Evolutionary conservation across 2,329 filamentous ascomycete species (phyloP).

Genomic region (Metarhizium humberi): DNA sequence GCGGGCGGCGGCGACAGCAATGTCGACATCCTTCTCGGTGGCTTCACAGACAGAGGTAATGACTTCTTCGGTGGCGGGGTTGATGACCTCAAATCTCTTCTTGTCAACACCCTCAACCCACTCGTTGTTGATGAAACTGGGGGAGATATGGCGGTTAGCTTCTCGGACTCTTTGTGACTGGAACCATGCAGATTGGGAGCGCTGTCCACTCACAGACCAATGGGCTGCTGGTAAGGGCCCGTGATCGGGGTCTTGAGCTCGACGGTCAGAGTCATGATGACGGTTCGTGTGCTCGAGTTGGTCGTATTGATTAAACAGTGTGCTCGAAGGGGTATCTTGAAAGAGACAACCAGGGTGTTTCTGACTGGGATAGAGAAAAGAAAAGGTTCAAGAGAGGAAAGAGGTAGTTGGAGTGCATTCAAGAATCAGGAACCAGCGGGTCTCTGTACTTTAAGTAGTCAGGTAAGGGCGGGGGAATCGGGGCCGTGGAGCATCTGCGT

Average conservation of each 20-base stretch:
- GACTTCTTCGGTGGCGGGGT: conserved; percentile 75
- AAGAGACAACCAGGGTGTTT: not conserved
- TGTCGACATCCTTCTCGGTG: conserved; percentile 74
- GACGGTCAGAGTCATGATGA: conserved; percentile 39
- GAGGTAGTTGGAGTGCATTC: not conserved
- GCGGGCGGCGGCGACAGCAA: conserved; percentile 77
- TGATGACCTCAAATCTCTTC: conserved; percentile 87
- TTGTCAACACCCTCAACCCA: conserved; percentile 72
- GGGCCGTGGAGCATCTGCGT: not conserved
- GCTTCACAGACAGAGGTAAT: conserved; percentile 78
- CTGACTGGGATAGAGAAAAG: not conserved
- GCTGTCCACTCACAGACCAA: conserved; percentile 43
- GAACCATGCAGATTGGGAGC: not conserved
- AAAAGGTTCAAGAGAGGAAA: not conserved
- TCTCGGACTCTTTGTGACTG: not conserved
- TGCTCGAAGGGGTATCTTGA: not conserved
- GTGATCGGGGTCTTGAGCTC: conserved; percentile 61
- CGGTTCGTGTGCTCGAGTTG: not conserved
- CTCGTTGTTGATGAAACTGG: conserved; percentile 86
- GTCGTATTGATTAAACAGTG: not conserved
- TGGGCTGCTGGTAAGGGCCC: conserved; percentile 50
- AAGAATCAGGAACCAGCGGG: not conserved
- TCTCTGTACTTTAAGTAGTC: not conserved
- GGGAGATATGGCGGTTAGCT: not conserved
- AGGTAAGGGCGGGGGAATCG: not conserved